These are phyloP conservation scores for Saururus chinensis DNA, from an alignment of 164 flowering plant genomes.

Conservation along the genomic window DNA sequence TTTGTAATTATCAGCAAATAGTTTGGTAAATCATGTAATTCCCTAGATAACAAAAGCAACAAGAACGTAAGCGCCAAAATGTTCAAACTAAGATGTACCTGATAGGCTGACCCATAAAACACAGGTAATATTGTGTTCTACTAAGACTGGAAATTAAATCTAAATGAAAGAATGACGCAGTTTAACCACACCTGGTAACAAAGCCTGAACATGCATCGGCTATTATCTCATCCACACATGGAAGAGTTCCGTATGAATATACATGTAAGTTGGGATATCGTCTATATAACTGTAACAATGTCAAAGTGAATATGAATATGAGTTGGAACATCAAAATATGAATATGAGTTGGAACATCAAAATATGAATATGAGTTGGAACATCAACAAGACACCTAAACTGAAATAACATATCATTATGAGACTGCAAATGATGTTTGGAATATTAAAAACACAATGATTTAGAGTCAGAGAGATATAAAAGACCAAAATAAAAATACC, in stretches of 20 bases:
- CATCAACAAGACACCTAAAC: too few relatives aligned
- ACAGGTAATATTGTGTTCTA: not conserved
- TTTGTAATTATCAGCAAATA: too few relatives aligned
- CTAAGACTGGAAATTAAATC: not conserved
- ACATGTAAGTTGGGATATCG: conserved; percentile 64
- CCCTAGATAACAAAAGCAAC: too few relatives aligned
- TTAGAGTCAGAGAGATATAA: too few relatives aligned
- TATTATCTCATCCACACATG: conserved; percentile 55
- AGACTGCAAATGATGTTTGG: too few relatives aligned
- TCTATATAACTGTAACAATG: conserved; percentile 33
- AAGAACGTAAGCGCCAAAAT: too few relatives aligned
- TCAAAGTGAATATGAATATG: not conserved
- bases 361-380: not conserved
- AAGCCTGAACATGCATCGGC: conserved; percentile 74
- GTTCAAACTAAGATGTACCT: not conserved
- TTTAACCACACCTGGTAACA: conserved; percentile 53
- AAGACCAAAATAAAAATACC: too few relatives aligned
- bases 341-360: not conserved
- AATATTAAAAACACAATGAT: too few relatives aligned
- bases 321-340: not conserved
- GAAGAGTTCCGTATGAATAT: conserved; percentile 69
- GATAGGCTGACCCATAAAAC: not conserved
- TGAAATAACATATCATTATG: too few relatives aligned
- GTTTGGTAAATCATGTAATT: too few relatives aligned
- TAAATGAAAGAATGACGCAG: not conserved